Conservation (phyloP, 2,329 filamentous ascomycete species). For the Penicillium sp. region DNA sequence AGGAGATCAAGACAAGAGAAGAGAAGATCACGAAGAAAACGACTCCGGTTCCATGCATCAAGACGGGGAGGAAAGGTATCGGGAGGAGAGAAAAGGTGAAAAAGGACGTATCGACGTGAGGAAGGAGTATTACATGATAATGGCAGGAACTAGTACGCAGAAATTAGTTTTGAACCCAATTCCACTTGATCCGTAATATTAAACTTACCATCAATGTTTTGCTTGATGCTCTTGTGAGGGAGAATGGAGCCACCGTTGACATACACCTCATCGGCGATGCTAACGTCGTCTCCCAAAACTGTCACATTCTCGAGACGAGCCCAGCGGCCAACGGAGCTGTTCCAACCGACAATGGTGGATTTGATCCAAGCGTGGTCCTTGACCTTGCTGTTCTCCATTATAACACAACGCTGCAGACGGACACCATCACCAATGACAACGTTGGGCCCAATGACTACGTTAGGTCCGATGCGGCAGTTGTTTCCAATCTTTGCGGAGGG, state of each 20-base stretch:
- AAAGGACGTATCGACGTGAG: slow-evolving; percentile 30
- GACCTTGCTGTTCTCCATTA: slow-evolving; percentile 86
- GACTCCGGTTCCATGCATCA: slow-evolving; percentile 42
- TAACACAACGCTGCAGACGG: slow-evolving; percentile 85
- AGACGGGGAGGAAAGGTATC: slow-evolving; percentile 26
- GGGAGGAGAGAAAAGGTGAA: slow-evolving; percentile 24
- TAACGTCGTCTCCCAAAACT: slow-evolving; percentile 96
- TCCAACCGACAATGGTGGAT: slow-evolving; percentile 98
- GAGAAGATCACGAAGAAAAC: slow-evolving; percentile 32
- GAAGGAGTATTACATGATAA: slow-evolving; percentile 47
- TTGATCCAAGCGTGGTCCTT: slow-evolving; percentile 99
- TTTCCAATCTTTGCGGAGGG: slow-evolving; percentile 93
- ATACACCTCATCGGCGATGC: slow-evolving; percentile 96
- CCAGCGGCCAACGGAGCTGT: slow-evolving; percentile 93
- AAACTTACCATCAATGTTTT: slow-evolving; percentile 78
- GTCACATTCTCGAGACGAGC: slow-evolving; percentile 95
- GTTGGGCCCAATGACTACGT: slow-evolving; percentile 91
- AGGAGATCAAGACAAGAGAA: slow-evolving; percentile 19
- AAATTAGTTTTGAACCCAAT: slow-evolving; percentile 9
- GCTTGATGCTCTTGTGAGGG: slow-evolving; percentile 98
- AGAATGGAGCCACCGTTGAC: slow-evolving; percentile 95
- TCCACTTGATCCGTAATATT: neutral
- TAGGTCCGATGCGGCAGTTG: slow-evolving; percentile 97
- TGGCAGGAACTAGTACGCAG: slow-evolving; percentile 42
- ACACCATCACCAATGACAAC: slow-evolving; percentile 93